Evolutionary conservation across 495 filamentous ascomycete genomes (phyloP).

Genomic region (Penicillium malachiteum): DNA sequence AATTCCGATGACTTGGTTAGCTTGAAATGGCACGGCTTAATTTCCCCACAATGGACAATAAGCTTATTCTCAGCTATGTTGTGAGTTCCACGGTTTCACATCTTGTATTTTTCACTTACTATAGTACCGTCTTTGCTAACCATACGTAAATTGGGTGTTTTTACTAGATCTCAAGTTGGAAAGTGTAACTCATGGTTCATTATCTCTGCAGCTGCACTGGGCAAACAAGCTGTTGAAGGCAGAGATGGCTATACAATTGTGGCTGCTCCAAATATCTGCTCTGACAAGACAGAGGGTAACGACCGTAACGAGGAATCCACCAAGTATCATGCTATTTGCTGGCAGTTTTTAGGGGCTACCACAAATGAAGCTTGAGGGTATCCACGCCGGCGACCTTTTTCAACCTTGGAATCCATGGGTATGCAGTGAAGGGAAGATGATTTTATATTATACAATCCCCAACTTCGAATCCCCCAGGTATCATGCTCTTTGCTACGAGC

Average conservation of each 20-base stretch:
- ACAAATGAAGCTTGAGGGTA: not conserved
- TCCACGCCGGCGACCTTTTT: too few species aligned
- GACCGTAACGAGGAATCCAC: not conserved
- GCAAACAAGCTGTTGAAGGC: conserved; percentile 39
- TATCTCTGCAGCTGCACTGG: conserved; percentile 36
- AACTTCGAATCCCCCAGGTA: too few species aligned
- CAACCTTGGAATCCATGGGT: too few species aligned
- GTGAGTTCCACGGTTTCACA: conserved; percentile 28
- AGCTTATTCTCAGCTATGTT: conserved; percentile 37
- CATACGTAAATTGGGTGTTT: conserved; percentile 9
- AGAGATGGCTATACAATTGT: conserved; percentile 48
- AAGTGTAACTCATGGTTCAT: conserved; percentile 35
- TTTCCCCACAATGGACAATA: conserved; percentile 42
- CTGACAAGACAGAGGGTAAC: not conserved
- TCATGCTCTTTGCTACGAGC: too few species aligned
- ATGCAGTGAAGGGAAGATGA: too few species aligned
- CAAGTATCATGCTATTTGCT: conserved; percentile 28
- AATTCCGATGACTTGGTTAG: conserved; percentile 31
- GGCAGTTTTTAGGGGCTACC: conserved; percentile 42
- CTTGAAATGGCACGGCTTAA: conserved; percentile 49
- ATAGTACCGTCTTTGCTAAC: conserved; percentile 2
- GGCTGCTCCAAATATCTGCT: conserved; percentile 18
- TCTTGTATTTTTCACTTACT: too few species aligned
- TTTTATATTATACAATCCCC: too few species aligned
- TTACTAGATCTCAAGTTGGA: conserved; percentile 7